A percentile compares a stretch with the other conserved stretches of the same genome.
phyloP scores from a whole-genome alignment of 768 basidiomycete species.

The Auriculariales sp. region DNA sequence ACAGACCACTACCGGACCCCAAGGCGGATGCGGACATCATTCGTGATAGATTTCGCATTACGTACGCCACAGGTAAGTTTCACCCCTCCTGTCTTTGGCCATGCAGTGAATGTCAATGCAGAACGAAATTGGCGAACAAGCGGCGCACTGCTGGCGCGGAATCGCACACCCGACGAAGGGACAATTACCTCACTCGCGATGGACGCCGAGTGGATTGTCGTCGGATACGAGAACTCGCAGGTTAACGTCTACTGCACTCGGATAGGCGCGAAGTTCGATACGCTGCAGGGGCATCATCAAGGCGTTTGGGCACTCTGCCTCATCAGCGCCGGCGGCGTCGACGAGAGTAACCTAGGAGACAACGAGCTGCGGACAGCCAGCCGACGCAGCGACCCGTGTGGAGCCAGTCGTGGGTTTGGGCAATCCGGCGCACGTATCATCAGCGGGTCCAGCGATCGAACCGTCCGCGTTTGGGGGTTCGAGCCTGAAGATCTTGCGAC shows the following conservation, averaged over 20 bases:
- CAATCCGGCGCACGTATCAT: slow-evolving; percentile 72
- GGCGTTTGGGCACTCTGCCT: slow-evolving; percentile 92
- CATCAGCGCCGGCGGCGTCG: slow-evolving; percentile 45
- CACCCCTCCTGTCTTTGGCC: no score
- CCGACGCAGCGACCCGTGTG: slow-evolving; percentile 38
- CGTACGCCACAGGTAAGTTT: no score
- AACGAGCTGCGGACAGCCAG: slow-evolving; percentile 10
- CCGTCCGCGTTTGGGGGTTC: slow-evolving; percentile 85
- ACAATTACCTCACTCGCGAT: slow-evolving; percentile 82
- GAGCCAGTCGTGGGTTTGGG: slow-evolving; percentile 78
- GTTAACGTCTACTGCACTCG: slow-evolving; percentile 75
- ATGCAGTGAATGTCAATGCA: no score
- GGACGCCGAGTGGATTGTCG: slow-evolving; percentile 71
- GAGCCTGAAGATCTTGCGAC: slow-evolving; percentile 61
- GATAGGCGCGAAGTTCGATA: slow-evolving; percentile 62
- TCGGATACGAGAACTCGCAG: slow-evolving; percentile 73
- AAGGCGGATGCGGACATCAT: no score
- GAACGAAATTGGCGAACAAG: not conserved
- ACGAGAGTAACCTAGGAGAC: slow-evolving; percentile 1
- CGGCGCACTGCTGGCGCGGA: not conserved
- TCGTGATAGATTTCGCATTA: no score
- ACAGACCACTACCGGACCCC: no score
- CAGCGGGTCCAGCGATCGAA: slow-evolving; percentile 87
- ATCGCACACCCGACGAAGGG: slow-evolving; percentile 28
- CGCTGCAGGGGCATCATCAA: slow-evolving; percentile 67